Percentiles rank a stretch among this genome's conserved stretches.
Conservation (phyloP, 768 basidiomycete species). For the Trametopsis cervina region DNA sequence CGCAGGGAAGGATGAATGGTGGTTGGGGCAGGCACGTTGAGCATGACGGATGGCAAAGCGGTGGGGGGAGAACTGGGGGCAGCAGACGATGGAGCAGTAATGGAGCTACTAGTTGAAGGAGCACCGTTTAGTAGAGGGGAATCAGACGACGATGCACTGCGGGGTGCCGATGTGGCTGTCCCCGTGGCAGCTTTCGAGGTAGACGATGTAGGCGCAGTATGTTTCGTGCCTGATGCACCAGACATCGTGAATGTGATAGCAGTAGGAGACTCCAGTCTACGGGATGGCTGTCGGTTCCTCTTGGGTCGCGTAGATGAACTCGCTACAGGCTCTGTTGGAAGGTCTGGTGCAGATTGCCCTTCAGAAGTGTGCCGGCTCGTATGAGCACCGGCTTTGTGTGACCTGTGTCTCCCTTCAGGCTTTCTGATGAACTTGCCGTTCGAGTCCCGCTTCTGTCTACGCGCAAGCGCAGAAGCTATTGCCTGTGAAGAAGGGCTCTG, state of each 20-base stretch:
- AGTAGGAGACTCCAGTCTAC: constrained; percentile 4
- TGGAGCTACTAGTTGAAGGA: not conserved
- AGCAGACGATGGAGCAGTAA: not conserved
- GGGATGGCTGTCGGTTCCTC: constrained; percentile 3
- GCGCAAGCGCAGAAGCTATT: not conserved
- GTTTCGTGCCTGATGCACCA: not conserved
- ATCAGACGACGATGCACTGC: not conserved
- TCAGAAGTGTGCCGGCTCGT: not conserved
- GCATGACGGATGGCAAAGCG: not conserved
- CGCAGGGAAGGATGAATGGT: constrained; percentile 5
- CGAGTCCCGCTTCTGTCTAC: constrained; percentile 8
- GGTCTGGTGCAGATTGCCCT: not conserved
- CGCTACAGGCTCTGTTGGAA: not conserved
- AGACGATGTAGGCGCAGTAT: not conserved
- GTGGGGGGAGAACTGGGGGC: not conserved
- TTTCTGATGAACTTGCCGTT: constrained; percentile 10
- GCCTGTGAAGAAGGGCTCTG: no score
- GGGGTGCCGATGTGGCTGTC: not conserved
- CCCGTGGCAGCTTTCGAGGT: not conserved
- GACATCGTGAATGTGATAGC: not conserved
- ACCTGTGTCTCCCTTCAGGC: not conserved
- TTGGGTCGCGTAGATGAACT: constrained; percentile 1
- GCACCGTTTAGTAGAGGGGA: not conserved
- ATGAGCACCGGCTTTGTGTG: not conserved
- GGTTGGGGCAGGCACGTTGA: constrained; percentile 4